Base-by-base conservation (phyloP, 1,284 basidiomycete species). In the Austroboletus novae-zelandiae region DNA sequence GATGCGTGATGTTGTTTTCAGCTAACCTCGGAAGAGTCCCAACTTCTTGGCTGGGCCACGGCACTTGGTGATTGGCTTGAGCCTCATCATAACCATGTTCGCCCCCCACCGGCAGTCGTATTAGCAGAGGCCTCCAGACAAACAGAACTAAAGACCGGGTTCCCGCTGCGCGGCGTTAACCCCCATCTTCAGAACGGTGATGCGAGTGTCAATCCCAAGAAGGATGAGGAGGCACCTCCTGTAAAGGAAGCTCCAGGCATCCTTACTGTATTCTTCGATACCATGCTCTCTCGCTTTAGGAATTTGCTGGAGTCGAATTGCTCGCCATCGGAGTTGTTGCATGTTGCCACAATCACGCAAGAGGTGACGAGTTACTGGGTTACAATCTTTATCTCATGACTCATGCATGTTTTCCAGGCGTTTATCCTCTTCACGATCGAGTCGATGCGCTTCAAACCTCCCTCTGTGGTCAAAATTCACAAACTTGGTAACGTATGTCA, bases 91-190 rank as follows among this genome's bases (percentile, higher is more conserved):
- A 75, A 87, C 52, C 73, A 86, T 58, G 74, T 79, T 31, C 83
- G 88, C 7, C 88, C 86, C 10, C 81, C 81, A 23, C 79, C 87
- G 1, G 70, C 79, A 5, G 76, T 78, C 10, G 85, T 89, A 25
- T 71, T 89, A 25, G 86, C 86, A 8, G 87, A 89, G 63, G 84
- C 83, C 20, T 78, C 83, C 4, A 86, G 82, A 57, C 77, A 81
- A 61, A 79, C 81, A 0, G 82, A 87, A 61, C 67, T 81, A 43
- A 89, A 86, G 67, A 84, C 81, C 0, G 84, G 84, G 0, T 76
- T 82, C 54, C 80, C 85, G 5, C 67, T 85, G 48, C 83, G 81
- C 60, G 81, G 83, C 8, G 69, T 86, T 29, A 80, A 84, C 50
- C 65, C 79, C 27, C 70, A 78, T 43, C 69, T 72, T 27, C 60